These are phyloP conservation scores for Urochloa ruziziensis DNA, from an alignment of 176 grass and related monocot species.

Conservation along the genomic window DNA sequence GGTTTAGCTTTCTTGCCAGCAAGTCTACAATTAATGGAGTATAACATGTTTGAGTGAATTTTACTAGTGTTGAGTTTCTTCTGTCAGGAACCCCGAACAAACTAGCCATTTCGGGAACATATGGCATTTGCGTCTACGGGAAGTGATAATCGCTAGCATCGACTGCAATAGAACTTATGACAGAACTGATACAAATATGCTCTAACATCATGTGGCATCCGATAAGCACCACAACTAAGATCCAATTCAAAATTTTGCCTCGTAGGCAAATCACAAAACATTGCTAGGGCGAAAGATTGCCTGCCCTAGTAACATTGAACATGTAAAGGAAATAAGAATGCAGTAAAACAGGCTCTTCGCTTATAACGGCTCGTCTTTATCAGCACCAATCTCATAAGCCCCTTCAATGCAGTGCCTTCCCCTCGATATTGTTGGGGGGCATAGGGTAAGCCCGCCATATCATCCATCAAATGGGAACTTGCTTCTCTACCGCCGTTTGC, in stretches of 20 bases:
- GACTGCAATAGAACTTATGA: background rate
- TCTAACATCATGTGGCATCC: background rate
- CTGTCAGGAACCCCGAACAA: background rate
- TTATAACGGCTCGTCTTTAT: background rate
- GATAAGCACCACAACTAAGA: background rate
- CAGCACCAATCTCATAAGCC: background rate
- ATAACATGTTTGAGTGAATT: too few species aligned
- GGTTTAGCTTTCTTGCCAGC: too few species aligned
- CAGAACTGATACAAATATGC: background rate
- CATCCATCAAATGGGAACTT: background rate
- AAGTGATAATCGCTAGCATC: too few species aligned
- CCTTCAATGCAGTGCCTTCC: background rate
- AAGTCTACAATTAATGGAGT: too few species aligned
- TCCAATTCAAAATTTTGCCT: background rate
- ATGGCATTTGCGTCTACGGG: background rate
- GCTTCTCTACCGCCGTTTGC: constrained; percentile 29
- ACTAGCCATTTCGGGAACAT: background rate
- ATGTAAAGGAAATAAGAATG: background rate
- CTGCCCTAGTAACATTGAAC: background rate
- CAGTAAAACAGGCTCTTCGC: background rate
- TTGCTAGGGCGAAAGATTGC: background rate
- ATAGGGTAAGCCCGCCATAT: background rate
- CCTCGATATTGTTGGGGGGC: background rate
- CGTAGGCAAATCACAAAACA: background rate
- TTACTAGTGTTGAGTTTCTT: background rate